These are phyloP conservation scores for Fusarium duplospermum DNA, from an alignment of 2,329 filamentous ascomycete species.

Conservation along the genomic window DNA sequence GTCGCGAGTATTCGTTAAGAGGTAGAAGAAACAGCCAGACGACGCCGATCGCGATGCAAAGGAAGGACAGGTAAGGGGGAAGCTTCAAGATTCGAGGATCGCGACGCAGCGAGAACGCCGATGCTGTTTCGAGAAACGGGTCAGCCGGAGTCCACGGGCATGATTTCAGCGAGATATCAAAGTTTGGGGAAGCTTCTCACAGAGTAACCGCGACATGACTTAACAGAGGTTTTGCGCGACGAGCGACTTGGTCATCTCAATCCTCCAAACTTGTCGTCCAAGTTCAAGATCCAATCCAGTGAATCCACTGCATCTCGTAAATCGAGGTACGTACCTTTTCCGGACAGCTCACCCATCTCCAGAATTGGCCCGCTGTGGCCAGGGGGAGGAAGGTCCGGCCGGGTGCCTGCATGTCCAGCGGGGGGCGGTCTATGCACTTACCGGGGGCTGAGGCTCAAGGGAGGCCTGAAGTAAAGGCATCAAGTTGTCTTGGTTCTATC, in stretches of 20 bases:
- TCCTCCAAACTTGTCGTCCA: conserved; percentile 27
- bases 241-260: conserved; percentile 16
- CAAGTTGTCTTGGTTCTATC: background rate
- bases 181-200: conserved; percentile 51
- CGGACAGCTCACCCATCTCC: conserved; percentile 32
- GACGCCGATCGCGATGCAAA: conserved; percentile 87
- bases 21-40: conserved; percentile 92
- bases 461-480: background rate
- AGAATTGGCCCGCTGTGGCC: conserved; percentile 10
- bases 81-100: conserved; percentile 85
- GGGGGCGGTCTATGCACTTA: conserved; percentile 31
- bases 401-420: conserved; percentile 29
- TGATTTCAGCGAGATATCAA: background rate
- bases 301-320: conserved; percentile 6
- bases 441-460: background rate
- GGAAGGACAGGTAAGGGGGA: conserved; percentile 86
- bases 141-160: conserved; percentile 4
- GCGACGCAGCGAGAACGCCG: conserved; percentile 77
- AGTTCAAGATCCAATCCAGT: conserved; percentile 18
- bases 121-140: conserved; percentile 57
- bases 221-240: conserved; percentile 21
- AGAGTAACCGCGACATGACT: conserved; percentile 65
- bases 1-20: conserved; percentile 88
- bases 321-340: conserved; percentile 38
- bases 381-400: conserved; percentile 26